phyloP scores from a whole-genome alignment of 2,329 filamentous ascomycete species.

The Colletotrichum sp. region DNA sequence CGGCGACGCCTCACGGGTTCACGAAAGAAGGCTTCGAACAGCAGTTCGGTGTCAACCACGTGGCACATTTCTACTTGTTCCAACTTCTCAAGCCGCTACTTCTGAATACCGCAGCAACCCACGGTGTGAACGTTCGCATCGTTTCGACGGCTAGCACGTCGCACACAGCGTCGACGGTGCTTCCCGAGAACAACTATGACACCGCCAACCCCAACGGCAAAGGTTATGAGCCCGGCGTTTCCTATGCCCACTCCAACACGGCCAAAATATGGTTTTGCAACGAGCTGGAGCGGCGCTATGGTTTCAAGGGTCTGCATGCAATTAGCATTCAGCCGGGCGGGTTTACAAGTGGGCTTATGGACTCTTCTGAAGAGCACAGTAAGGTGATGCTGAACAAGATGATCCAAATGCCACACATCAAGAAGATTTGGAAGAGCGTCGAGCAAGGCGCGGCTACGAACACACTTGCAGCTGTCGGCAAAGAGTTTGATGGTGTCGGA shows the following conservation, averaged over 20 bases:
- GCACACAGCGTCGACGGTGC: slow-evolving; percentile 38
- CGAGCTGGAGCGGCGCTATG: slow-evolving; percentile 48
- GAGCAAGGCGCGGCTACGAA: background rate
- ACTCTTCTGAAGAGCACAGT: background rate
- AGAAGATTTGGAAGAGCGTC: background rate
- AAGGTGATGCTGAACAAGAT: background rate
- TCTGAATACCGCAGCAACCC: slow-evolving; percentile 38
- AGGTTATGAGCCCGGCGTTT: slow-evolving; percentile 33
- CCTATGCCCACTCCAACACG: slow-evolving; percentile 55
- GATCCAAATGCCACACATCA: background rate
- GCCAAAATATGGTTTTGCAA: slow-evolving; percentile 57
- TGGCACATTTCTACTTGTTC: slow-evolving; percentile 59
- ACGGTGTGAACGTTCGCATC: slow-evolving; percentile 48
- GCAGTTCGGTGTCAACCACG: slow-evolving; percentile 58
- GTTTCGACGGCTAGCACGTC: slow-evolving; percentile 44
- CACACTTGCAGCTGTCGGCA: background rate
- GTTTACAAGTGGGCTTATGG: background rate
- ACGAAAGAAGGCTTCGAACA: slow-evolving; percentile 28
- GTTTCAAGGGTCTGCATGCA: slow-evolving; percentile 34
- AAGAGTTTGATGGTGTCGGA: background rate
- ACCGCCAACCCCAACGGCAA: slow-evolving; percentile 32
- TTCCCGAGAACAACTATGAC: slow-evolving; percentile 22
- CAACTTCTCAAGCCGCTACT: slow-evolving; percentile 51
- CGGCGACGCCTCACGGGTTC: slow-evolving; percentile 11
- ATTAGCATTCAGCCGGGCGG: slow-evolving; percentile 12